Base-by-base conservation (phyloP, 2,329 filamentous ascomycete species). In the Ambrosiella xylebori region DNA sequence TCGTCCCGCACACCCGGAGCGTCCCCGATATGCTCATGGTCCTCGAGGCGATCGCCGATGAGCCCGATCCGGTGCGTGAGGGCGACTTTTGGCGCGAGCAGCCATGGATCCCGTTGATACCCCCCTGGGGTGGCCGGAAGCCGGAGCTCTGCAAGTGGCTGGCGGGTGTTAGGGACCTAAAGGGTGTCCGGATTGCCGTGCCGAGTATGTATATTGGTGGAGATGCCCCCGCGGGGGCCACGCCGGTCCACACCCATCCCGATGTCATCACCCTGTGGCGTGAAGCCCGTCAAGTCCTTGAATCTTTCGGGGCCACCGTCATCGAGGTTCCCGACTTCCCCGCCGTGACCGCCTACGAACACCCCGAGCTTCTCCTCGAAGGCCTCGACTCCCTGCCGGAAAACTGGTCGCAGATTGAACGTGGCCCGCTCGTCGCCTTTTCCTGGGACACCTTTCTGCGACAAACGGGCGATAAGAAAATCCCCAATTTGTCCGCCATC, bases 21-120 rank as follows among this genome's bases (percentile, higher is more conserved):
- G 68, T 80, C 50, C 60, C 65, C 1, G 78, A 81, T 63, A 67
- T 81, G 65, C 67, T 79, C 8, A 64, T 65, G 0, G 62, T 81
- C 0, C 66, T 81, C 0, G 70, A 76, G 50, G 70, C 77, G 7
- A 68, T 80, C 55, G 71, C 69, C 0, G 67, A 65, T 0, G 65
- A 71, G 0, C 12, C 38, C 19, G 78, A 81, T 60, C 13, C 64
- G 1, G 65, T 68, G 2, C 67, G 67, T 0, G 56, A 61, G 3
- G 72, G 75, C 1, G 77, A 81, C 61, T 81, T 81, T 62, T 81
- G 77, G 72, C 68, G 76, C 3, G 69, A 74, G 13, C 78, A 82
- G 58, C 66, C 65, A 0, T 71, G 71, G 54, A 66, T 80, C 0
- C 45, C 66, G 1, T 63, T 80, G 1, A 70, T 72, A 0, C 61